Base-by-base conservation (phyloP, 768 basidiomycete species). In the Gelatoporia subvermispora region DNA sequence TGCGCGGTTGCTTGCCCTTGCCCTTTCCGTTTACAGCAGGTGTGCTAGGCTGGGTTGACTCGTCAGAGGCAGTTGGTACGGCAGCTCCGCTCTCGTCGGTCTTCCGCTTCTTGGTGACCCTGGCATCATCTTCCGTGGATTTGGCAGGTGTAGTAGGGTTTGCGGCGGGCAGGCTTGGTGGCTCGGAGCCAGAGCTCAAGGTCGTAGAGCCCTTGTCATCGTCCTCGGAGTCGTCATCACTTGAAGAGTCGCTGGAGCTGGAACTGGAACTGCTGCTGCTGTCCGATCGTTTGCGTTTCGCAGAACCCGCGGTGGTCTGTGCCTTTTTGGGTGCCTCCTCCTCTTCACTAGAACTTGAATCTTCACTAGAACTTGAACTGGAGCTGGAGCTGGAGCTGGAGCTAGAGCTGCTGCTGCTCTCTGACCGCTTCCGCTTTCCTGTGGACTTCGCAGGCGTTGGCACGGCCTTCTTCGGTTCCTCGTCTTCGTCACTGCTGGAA, bases 101-200 rank as follows among this genome's bases (percentile, higher is more conserved):
- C 43, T 77, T 77, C 34, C 80, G 81, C 60, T 80, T 88, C 65
- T 89, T 88, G 0, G 74, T 71, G 11, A 72, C 68, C 44, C 66
- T 72, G 7, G 35, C 45, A 0, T 47, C 44, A 7, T 48, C 54
- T 18, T 47, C 17, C 21, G 53, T 13, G 28, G 28, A 31, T 31
- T 5, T 31, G 5, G 5, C 28, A 31, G 28, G 43, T 21, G 50
- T 40, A 28, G 21, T 24, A 35, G 35, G 23, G 15, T 43, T 35
- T n/a, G 44, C 16, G n/a, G 25, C 21, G 17, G 28, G 28, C 21
- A 7, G n/a, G 7, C 16, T 39, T 31, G 5, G 8, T n/a, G 41
- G 24, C 22, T 24, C 41, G 20, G 35, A 20, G 49, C 43, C 42
- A 2, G 49, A 38, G 31, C 38, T 36, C 18, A 34, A 36, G 7